These are phyloP conservation scores for Paramecium caudatum DNA, from an alignment of 73 alveolate genomes.

Conservation along the genomic window DNA sequence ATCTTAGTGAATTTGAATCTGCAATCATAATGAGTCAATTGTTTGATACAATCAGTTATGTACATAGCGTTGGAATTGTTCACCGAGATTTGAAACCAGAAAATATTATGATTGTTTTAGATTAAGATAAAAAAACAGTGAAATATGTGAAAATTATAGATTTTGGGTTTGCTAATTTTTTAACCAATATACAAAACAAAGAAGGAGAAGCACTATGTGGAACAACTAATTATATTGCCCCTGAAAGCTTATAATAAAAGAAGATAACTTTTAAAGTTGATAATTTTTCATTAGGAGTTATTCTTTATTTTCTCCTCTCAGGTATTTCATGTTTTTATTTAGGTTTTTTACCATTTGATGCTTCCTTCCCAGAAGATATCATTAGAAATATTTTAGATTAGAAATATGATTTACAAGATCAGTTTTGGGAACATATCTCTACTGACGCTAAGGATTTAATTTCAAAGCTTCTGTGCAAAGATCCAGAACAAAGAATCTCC, in stretches of 20 bases:
- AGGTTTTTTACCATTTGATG: slow-evolving; percentile 53
- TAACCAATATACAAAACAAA: slow-evolving; percentile 68
- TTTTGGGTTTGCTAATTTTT: slow-evolving; percentile 83
- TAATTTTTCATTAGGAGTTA: slow-evolving; percentile 65
- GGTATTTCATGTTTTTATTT: background rate
- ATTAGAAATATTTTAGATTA: slow-evolving; percentile 17
- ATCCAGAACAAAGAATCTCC: slow-evolving; percentile 71
- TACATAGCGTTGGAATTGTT: slow-evolving; percentile 89
- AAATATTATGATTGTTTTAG: slow-evolving; percentile 83
- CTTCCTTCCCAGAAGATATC: slow-evolving; percentile 47
- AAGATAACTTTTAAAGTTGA: slow-evolving; percentile 82
- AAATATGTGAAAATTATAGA: slow-evolving; percentile 81
- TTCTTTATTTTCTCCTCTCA: slow-evolving; percentile 61
- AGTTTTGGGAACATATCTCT: slow-evolving; percentile 65
- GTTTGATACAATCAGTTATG: slow-evolving; percentile 81
- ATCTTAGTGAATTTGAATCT: slow-evolving; percentile 81
- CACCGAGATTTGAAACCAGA: slow-evolving; percentile 97
- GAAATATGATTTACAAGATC: slow-evolving; percentile 15
- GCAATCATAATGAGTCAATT: slow-evolving; percentile 78
- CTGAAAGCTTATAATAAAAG: slow-evolving; percentile 85
- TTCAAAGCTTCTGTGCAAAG: slow-evolving; percentile 22
- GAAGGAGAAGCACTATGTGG: slow-evolving; percentile 89
- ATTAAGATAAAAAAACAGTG: slow-evolving; percentile 78
- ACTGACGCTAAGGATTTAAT: slow-evolving; percentile 72
- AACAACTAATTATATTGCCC: slow-evolving; percentile 94